Evolutionary conservation across 1,139 yeast species (phyloP).

Genomic region (Saccharomycopsis phalli): DNA sequence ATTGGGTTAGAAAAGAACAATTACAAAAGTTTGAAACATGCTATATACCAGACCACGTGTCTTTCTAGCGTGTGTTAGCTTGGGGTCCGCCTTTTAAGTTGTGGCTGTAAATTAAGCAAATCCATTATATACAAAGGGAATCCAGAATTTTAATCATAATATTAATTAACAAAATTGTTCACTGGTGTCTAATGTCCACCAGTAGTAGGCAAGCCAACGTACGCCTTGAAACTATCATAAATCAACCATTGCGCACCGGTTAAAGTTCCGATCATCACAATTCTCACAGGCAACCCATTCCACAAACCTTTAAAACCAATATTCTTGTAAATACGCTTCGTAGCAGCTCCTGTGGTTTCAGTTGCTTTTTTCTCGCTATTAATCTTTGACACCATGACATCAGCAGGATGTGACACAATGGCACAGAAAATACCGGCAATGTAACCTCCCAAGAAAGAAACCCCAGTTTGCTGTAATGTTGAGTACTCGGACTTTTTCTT

Average conservation of each 20-base stretch:
- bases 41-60: no score
- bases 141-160: no score
- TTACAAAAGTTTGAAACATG: no score
- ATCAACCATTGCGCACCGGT: slow-evolving; percentile 96
- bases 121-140: no score
- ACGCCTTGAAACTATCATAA: slow-evolving; percentile 88
- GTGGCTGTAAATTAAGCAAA: no score
- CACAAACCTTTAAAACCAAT: slow-evolving; percentile 88
- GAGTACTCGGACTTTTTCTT: slow-evolving; percentile 46
- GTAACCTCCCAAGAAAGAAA: slow-evolving; percentile 89
- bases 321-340: slow-evolving; percentile 60
- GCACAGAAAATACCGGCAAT: slow-evolving; percentile 96
- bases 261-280: slow-evolving; percentile 91
- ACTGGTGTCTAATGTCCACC: slow-evolving; percentile 59
- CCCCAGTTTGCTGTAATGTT: slow-evolving; percentile 74
- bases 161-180: no score
- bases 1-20: no score
- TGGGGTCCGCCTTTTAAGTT: no score
- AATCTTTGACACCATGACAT: slow-evolving; percentile 90
- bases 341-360: slow-evolving; percentile 61
- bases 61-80: no score
- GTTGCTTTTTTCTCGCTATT: slow-evolving; percentile 63
- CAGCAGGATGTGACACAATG: slow-evolving; percentile 91
- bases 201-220: slow-evolving; percentile 86
- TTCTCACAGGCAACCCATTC: slow-evolving; percentile 93